phyloP scores from a whole-genome alignment of 2,329 filamentous ascomycete species.

The Colletotrichum sansevieriae region DNA sequence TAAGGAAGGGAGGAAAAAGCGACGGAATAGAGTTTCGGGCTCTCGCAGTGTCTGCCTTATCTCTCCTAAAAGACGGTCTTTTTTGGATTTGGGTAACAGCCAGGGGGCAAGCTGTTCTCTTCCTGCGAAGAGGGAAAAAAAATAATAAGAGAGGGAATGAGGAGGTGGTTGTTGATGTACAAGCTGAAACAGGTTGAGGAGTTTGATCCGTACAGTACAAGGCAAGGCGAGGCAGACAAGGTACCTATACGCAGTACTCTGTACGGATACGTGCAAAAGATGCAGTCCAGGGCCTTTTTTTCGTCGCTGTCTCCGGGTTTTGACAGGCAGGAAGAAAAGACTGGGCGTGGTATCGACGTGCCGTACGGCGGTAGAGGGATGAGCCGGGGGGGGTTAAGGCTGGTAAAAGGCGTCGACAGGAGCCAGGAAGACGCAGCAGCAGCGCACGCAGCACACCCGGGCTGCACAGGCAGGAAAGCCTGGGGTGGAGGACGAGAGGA shows the following conservation, averaged over 20 bases:
- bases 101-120: slow-evolving; percentile 28
- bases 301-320: slow-evolving; percentile 38
- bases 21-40: slow-evolving; percentile 17
- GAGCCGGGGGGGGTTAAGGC: not conserved
- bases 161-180: slow-evolving; percentile 44
- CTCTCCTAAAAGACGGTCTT: slow-evolving; percentile 24
- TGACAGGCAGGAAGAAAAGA: slow-evolving; percentile 32
- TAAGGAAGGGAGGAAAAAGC: slow-evolving; percentile 14
- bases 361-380: not conserved
- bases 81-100: slow-evolving; percentile 31
- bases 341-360: slow-evolving; percentile 8
- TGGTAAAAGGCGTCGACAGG: too few relatives aligned
- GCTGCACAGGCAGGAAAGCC: slow-evolving; percentile 2
- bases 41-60: not conserved
- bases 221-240: too few relatives aligned
- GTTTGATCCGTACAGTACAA: slow-evolving; percentile 51
- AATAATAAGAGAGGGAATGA: slow-evolving; percentile 44
- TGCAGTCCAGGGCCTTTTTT: slow-evolving; percentile 45
- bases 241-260: too few relatives aligned
- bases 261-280: not conserved
- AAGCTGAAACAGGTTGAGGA: slow-evolving; percentile 52
- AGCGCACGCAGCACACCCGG: slow-evolving; percentile 12
- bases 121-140: not conserved
- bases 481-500: slow-evolving; percentile 6
- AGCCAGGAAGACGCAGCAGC: not conserved